Conservation (phyloP, 108 stramenopile species). For the Skeletonema potamos region DNA sequence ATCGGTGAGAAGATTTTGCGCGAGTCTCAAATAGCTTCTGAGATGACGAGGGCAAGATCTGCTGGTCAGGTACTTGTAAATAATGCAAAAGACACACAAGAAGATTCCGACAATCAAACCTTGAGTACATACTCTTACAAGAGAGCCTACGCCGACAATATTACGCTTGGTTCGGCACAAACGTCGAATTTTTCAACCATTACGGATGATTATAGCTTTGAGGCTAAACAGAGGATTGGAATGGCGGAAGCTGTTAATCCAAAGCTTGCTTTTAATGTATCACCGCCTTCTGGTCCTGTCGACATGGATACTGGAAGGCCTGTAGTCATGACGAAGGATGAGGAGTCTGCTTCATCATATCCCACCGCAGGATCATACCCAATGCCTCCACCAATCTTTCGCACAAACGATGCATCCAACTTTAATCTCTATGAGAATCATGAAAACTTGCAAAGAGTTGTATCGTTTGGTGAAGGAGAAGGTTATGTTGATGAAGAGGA, state of each 20-base stretch:
- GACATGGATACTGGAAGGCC: conserved; percentile 2
- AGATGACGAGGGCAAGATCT: background rate
- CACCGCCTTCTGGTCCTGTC: background rate
- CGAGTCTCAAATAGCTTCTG: background rate
- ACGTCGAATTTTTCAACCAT: conserved; percentile 18
- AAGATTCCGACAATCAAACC: conserved; percentile 9
- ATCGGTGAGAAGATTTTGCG: background rate
- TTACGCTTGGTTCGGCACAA: conserved; percentile 9
- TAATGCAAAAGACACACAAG: background rate
- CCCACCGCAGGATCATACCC: conserved; percentile 8
- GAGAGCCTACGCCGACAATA: conserved; percentile 15
- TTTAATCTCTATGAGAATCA: conserved; percentile 7
- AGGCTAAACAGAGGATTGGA: conserved; percentile 11
- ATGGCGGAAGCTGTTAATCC: conserved; percentile 18
- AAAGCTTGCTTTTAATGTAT: background rate
- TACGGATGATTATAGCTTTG: conserved; percentile 15
- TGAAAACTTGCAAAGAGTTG: conserved; percentile 6
- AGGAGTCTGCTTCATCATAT: background rate
- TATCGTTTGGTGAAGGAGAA: conserved; percentile 21
- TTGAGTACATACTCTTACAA: conserved; percentile 16
- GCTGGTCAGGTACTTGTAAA: background rate
- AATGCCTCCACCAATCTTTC: conserved; percentile 12
- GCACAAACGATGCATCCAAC: conserved; percentile 3
- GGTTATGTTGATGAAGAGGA: conserved; percentile 22
- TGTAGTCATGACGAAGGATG: background rate